Percentiles rank a stretch among this genome's conserved stretches.
These are phyloP conservation scores for Podila verticillata DNA, from an alignment of 192 early-diverging fungal species.

Conservation along the genomic window DNA sequence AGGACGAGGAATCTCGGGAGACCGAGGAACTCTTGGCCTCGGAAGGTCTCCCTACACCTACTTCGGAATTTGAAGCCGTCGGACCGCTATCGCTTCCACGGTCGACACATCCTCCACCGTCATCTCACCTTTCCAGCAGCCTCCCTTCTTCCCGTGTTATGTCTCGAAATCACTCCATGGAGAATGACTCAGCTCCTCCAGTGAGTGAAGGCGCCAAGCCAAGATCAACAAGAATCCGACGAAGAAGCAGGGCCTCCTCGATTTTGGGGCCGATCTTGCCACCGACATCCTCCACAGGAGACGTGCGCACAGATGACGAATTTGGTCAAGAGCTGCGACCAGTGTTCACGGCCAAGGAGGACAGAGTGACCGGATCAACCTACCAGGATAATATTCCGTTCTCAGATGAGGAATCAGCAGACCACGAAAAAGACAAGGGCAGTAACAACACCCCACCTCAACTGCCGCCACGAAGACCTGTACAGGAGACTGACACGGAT, in stretches of 20 bases:
- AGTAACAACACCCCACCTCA: conserved; percentile 17
- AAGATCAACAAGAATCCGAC: conserved; percentile 3
- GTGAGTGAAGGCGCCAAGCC: neutral
- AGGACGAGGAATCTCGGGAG: conserved; percentile 28
- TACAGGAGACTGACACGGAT: neutral
- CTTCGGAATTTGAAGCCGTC: neutral
- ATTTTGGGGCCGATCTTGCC: conserved; percentile 12
- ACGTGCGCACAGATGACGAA: neutral
- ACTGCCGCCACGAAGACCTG: conserved; percentile 18
- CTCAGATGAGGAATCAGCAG: conserved; percentile 13
- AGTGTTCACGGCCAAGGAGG: conserved; percentile 14
- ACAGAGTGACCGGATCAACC: conserved; percentile 3
- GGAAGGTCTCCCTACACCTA: neutral
- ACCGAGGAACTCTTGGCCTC: conserved; percentile 36
- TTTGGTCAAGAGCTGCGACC: conserved; percentile 25
- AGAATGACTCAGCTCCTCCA: neutral
- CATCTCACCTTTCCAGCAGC: conserved; percentile 8
- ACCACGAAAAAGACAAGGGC: neutral
- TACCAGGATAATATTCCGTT: conserved; percentile 12
- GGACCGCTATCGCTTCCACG: neutral
- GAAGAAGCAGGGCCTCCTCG: conserved; percentile 18
- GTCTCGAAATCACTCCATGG: conserved; percentile 8
- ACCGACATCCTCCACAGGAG: neutral
- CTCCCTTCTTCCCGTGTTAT: conserved; percentile 3
- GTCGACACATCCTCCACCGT: neutral